Conservation (phyloP, 345 rosid species). For the Laguncularia racemosa region DNA sequence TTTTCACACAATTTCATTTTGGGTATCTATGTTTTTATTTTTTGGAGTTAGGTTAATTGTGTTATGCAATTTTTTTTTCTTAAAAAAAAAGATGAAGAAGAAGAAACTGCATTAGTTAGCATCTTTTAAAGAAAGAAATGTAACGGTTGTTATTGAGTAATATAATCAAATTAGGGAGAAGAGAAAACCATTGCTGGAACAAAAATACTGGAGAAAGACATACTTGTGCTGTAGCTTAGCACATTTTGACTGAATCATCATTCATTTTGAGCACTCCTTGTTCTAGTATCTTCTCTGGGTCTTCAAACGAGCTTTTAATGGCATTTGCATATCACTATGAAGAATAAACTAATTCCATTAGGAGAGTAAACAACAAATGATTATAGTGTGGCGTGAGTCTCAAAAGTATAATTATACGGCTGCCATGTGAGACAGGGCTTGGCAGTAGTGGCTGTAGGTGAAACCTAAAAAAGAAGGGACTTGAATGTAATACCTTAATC, state of each 20-base stretch:
- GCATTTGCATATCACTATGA: conserved; percentile 70
- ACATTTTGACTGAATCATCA: conserved; percentile 65
- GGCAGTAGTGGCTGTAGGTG: no score
- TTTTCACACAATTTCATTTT: no score
- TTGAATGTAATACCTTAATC: conserved; percentile 36
- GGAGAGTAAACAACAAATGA: not conserved
- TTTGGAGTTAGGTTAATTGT: no score
- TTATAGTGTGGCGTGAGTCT: not conserved
- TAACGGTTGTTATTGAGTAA: no score
- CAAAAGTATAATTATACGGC: not conserved
- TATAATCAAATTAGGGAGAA: not conserved
- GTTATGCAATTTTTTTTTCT: no score
- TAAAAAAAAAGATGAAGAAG: no score
- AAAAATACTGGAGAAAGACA: not conserved
- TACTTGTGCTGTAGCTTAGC: conserved; percentile 82
- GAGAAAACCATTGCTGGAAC: no score
- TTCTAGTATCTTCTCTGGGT: conserved; percentile 73
- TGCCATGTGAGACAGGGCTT: no score
- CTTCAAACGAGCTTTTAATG: conserved; percentile 55
- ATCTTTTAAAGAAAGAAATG: no score
- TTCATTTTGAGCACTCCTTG: conserved; percentile 77
- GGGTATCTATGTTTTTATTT: no score
- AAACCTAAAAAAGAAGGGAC: no score
- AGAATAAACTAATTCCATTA: not conserved
- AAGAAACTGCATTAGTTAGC: no score